A percentile compares a stretch with the other conserved stretches of the same genome.
Evolutionary conservation across 2,329 filamentous ascomycete genomes (phyloP).

Genomic region (Orbilia brochopaga): DNA sequence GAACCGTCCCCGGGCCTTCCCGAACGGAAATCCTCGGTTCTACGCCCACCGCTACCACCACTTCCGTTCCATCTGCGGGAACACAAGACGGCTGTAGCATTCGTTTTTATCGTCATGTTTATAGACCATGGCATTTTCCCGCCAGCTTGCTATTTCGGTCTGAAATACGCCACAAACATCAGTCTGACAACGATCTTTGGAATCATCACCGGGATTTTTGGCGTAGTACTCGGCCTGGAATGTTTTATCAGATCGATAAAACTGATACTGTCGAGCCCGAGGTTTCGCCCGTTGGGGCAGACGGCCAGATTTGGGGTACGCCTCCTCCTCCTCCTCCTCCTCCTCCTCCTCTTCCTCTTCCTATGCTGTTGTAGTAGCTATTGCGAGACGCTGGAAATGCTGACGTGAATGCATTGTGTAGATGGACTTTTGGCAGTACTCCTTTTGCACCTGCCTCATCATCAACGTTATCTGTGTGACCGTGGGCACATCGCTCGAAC

Average conservation of each 20-base stretch:
- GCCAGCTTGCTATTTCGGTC: slow-evolving; percentile 32
- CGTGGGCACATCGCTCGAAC: slow-evolving; percentile 38
- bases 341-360: background rate
- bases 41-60: slow-evolving; percentile 36
- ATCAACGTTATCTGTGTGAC: slow-evolving; percentile 48
- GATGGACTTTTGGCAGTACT: slow-evolving; percentile 50
- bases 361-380: background rate
- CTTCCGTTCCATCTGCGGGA: slow-evolving; percentile 47
- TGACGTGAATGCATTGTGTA: background rate
- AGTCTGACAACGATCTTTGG: slow-evolving; percentile 40
- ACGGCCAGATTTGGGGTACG: slow-evolving; percentile 40
- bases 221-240: slow-evolving; percentile 44
- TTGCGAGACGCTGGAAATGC: slow-evolving; percentile 4
- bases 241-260: slow-evolving; percentile 38
- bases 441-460: slow-evolving; percentile 30
- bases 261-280: slow-evolving; percentile 29
- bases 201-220: slow-evolving; percentile 47
- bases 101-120: slow-evolving; percentile 42
- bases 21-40: slow-evolving; percentile 32
- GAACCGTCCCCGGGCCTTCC: slow-evolving; percentile 3
- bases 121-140: slow-evolving; percentile 47
- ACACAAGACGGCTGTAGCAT: slow-evolving; percentile 29
- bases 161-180: slow-evolving; percentile 43
- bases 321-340: background rate
- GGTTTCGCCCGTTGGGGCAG: slow-evolving; percentile 37